A percentile compares a stretch with the other conserved stretches of the same genome.
phyloP scores from a whole-genome alignment of 495 filamentous ascomycete genomes.

The Tricharina praecox region DNA sequence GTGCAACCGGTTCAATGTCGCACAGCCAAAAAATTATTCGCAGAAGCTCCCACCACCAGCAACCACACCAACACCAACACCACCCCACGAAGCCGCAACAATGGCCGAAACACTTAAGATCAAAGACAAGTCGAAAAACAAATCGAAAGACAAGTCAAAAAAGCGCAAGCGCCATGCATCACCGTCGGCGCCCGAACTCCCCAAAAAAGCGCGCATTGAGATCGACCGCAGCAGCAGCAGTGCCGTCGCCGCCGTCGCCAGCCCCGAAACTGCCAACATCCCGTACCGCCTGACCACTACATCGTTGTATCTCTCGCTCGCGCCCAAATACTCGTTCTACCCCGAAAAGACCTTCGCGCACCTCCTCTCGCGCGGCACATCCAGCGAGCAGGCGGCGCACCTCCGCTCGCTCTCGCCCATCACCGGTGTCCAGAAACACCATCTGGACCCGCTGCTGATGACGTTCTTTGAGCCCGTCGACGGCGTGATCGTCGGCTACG shows the following conservation, averaged over 20 bases:
- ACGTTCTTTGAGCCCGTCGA: slow-evolving; percentile 55
- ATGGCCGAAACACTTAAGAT: not conserved
- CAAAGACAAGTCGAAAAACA: not conserved
- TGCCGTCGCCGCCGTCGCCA: not conserved
- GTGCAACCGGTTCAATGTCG: not conserved
- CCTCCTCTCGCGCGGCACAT: slow-evolving; percentile 11
- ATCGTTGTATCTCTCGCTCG: slow-evolving; percentile 53
- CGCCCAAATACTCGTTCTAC: slow-evolving; percentile 35
- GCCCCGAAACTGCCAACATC: slow-evolving; percentile 16
- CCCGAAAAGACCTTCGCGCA: slow-evolving; percentile 18
- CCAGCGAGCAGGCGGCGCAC: slow-evolving; percentile 12
- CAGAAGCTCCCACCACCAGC: not conserved
- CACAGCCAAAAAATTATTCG: not conserved
- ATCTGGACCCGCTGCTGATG: slow-evolving; percentile 59
- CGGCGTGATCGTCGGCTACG: slow-evolving; percentile 56
- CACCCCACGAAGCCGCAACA: not conserved
- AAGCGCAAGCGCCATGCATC: slow-evolving; percentile 6
- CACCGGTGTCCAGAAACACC: slow-evolving; percentile 33
- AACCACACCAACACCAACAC: not conserved
- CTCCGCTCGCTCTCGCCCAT: slow-evolving; percentile 20
- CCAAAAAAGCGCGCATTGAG: slow-evolving; percentile 4
- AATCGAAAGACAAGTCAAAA: not conserved
- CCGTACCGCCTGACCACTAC: slow-evolving; percentile 46
- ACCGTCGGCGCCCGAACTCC: not conserved
- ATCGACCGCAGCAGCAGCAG: not conserved